These are phyloP conservation scores for Aspergillus persii DNA, from an alignment of 2,329 filamentous ascomycete genomes.

Conservation along the genomic window DNA sequence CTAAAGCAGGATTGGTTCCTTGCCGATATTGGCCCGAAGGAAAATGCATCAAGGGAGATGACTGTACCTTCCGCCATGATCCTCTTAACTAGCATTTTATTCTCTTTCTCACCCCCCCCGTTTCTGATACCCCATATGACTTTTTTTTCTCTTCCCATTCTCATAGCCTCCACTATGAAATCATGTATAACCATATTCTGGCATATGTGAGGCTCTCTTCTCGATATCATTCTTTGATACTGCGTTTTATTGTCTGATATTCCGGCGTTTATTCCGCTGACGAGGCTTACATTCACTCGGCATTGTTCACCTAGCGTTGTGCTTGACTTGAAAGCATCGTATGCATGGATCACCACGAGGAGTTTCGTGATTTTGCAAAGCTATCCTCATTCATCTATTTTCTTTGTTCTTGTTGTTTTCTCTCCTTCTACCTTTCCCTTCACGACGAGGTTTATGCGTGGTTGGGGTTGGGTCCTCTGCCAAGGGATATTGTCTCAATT, in stretches of 20 bases:
- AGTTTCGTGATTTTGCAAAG: constrained; percentile 7
- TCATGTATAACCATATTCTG: not conserved
- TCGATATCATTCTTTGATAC: not conserved
- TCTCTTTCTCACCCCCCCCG: not conserved
- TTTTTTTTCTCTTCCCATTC: constrained; percentile 2
- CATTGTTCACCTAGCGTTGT: constrained; percentile 11
- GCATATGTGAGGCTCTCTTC: not conserved
- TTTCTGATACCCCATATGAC: constrained; percentile 17
- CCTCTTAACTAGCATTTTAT: constrained; percentile 14
- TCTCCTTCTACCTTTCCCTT: not conserved
- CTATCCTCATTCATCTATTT: not conserved
- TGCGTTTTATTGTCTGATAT: not conserved
- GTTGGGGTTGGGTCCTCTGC: not conserved
- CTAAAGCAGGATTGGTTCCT: constrained; percentile 44
- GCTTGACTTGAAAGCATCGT: not conserved
- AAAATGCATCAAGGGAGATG: constrained; percentile 53
- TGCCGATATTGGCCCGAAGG: constrained; percentile 56
- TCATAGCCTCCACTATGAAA: constrained; percentile 6
- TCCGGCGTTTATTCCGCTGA: constrained; percentile 9
- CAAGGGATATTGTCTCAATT: not conserved
- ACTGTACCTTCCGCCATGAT: constrained; percentile 53
- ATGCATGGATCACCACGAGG: not conserved
- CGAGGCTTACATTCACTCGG: not conserved
- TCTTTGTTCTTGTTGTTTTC: not conserved
- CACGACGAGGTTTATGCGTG: not conserved